Evolutionary conservation across 106 monocot genomes (phyloP), one percentile per base, ranked within the genome.

Genomic region (Dioscorea dumetorum): DNA sequence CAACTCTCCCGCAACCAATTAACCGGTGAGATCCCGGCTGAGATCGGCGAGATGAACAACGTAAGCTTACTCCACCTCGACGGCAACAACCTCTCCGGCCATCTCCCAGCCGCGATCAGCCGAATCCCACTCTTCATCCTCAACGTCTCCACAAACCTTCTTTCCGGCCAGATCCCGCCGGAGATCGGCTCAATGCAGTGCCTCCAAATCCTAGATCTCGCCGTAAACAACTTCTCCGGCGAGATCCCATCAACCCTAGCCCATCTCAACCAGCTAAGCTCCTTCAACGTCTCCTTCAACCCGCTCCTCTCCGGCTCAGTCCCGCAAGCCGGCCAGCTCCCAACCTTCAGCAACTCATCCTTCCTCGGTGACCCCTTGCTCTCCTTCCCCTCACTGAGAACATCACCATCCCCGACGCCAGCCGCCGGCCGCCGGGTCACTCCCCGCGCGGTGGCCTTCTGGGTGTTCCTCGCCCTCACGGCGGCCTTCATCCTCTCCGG

Each of bases 261-360:
- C 71, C 2, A 15, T 12, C 75, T 94, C 13, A 50, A 69, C 20
- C 74, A 79, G 14, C 80, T 94, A 14, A 75, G 22, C 73, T 67
- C 65, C 56, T 86, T 94, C 79, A 94, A 94, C 63, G 78, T 75
- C 61, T 94, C 90, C 8, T 94, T 72, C 83, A 94, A 94, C 63
- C 79, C 71, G 3, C 72, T 82, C 54, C 78, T 94, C 63, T 54
- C 69, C 31, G 94, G 87, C 5, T 23, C 28, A 9, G 24, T 94
- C 33, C 85, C 90, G 10, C 17, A 16, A 8, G 74, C 67, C 0
- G 90, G 87, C 54, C 82, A 87, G 67, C 58, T 94, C 11, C 11
- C 80, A 20, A 85, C 78, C 24, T 94, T 94, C 78, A 80, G 78
- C 53, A 61, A 62, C 17, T 12, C 65, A n/a, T 87, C 84, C 31